phyloP scores from a whole-genome alignment of 495 filamentous ascomycete genomes.

The Tricharina praecox region DNA sequence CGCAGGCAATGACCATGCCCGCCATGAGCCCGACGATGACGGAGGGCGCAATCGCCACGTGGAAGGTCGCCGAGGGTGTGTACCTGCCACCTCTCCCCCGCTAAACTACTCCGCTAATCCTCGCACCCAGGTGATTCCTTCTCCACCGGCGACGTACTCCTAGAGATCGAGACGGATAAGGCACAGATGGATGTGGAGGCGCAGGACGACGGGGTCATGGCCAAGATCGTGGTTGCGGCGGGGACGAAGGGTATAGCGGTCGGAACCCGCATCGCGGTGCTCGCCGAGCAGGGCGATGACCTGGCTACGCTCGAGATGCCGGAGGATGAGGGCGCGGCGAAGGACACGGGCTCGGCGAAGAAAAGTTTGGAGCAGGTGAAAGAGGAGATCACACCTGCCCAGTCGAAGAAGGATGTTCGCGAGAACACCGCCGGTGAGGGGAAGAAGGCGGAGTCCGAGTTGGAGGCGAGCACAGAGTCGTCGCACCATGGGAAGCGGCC shows the following conservation, averaged over 20 bases:
- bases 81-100: conserved; percentile 3
- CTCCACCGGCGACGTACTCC: conserved; percentile 57
- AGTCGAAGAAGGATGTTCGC: conserved; percentile 49
- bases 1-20: conserved; percentile 69
- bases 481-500: conserved; percentile 17
- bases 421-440: conserved; percentile 3
- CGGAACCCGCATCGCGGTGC: conserved; percentile 55
- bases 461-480: conserved; percentile 11
- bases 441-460: conserved; percentile 8
- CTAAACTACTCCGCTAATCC: too few relatives aligned
- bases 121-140: conserved; percentile 38
- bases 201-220: conserved; percentile 60
- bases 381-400: conserved; percentile 47
- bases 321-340: conserved; percentile 43
- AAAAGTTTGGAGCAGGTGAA: conserved; percentile 51
- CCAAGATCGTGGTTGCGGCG: conserved; percentile 49
- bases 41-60: conserved; percentile 60
- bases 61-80: conserved; percentile 59
- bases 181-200: conserved; percentile 84
- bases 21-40: conserved; percentile 80
- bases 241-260: conserved; percentile 56
- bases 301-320: conserved; percentile 50
- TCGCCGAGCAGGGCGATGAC: conserved; percentile 62
- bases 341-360: too few relatives aligned
- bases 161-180: conserved; percentile 81